phyloP scores from a whole-genome alignment of 164 flowering plant species.

The Sedum album region DNA sequence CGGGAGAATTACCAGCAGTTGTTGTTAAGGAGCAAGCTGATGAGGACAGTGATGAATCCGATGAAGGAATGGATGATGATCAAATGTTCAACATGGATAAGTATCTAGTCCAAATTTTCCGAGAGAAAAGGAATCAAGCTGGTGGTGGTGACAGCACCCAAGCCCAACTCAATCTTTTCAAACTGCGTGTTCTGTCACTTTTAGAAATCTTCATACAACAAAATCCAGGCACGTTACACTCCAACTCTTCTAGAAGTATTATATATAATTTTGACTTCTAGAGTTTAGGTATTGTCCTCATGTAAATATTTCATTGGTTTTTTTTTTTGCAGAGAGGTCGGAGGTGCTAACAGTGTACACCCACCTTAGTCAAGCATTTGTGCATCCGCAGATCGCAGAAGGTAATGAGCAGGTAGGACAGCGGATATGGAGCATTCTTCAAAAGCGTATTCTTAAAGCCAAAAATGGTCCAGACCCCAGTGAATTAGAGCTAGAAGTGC shows the following conservation, averaged over 20 bases:
- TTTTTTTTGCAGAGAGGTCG: constrained; percentile 43
- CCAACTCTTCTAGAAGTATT: too few relatives aligned
- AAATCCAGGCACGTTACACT: constrained; percentile 57
- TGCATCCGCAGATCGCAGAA: constrained; percentile 57
- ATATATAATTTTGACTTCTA: too few relatives aligned
- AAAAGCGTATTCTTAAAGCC: constrained; percentile 75
- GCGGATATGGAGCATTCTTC: constrained; percentile 81
- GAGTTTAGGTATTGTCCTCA: too few relatives aligned
- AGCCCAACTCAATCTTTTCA: constrained; percentile 81
- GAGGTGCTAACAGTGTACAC: constrained; percentile 68
- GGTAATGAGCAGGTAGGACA: constrained; percentile 78
- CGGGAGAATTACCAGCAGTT: constrained; percentile 20
- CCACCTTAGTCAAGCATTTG: constrained; percentile 60
- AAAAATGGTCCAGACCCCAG: constrained; percentile 68
- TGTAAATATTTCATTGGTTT: neutral
- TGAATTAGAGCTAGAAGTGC: constrained; percentile 33
- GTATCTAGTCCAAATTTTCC: constrained; percentile 62
- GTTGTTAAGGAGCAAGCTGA: constrained; percentile 23
- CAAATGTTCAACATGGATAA: constrained; percentile 94
- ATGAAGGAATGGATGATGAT: constrained; percentile 91
- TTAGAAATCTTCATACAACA: constrained; percentile 78
- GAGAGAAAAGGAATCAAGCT: constrained; percentile 65
- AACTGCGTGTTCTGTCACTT: constrained; percentile 92
- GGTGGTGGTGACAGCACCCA: constrained; percentile 75
- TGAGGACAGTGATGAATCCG: constrained; percentile 72